Evolutionary conservation across 352 stramenopile genomes (phyloP).

Genomic region (Globisporangium cylindrosporum): DNA sequence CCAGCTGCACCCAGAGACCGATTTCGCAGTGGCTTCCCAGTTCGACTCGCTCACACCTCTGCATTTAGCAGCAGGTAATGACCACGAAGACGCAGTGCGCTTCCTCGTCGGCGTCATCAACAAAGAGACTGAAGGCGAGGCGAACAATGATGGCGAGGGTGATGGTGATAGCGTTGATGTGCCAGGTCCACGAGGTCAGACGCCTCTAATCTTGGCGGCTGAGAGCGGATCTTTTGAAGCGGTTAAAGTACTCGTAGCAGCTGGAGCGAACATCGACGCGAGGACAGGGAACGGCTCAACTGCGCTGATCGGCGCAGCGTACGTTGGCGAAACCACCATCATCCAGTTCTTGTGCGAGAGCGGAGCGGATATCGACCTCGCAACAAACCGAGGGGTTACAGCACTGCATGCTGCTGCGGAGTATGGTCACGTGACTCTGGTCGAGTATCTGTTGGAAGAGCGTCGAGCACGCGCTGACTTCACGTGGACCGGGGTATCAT

Average conservation of each 20-base stretch:
- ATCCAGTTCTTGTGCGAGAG: constrained; percentile 3
- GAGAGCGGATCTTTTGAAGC: background rate
- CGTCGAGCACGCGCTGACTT: constrained; percentile 1
- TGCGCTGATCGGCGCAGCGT: background rate
- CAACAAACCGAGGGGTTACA: background rate
- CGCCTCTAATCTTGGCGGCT: background rate
- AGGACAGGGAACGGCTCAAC: constrained; percentile 7
- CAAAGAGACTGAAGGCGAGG: background rate
- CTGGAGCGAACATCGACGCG: background rate
- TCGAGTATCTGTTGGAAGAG: constrained; percentile 9
- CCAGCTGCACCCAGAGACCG: background rate
- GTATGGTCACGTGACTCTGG: background rate
- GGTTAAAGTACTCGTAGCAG: background rate
- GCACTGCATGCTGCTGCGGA: constrained; percentile 7
- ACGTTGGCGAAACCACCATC: background rate
- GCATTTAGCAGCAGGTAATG: constrained; percentile 5
- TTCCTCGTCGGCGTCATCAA: constrained; percentile 6
- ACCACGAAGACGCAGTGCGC: background rate
- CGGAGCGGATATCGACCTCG: background rate
- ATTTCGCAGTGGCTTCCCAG: background rate
- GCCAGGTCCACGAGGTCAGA: constrained; percentile 3
- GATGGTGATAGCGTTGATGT: background rate
- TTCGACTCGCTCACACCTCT: constrained; percentile 4
- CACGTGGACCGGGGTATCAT: background rate
- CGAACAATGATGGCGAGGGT: background rate